Evolutionary conservation across 257 asterid genomes (phyloP).

Genomic region (Nicotiana attenuata): DNA sequence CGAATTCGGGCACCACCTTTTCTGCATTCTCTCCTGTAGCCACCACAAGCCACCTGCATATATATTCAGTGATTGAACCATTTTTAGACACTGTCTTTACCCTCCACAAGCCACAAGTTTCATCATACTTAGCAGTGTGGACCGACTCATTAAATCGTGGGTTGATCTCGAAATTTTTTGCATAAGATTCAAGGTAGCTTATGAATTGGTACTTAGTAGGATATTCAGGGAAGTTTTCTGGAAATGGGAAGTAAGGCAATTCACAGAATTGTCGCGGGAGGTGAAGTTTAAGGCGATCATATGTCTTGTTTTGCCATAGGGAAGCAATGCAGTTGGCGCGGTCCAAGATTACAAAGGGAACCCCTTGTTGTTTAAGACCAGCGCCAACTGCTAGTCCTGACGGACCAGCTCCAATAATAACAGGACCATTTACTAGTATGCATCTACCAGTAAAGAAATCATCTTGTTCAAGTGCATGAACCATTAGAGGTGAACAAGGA

Average conservation of each 20-base stretch:
- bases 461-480: conserved; percentile 24
- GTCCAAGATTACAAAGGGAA: conserved; percentile 78
- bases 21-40: conserved; percentile 93
- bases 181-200: conserved; percentile 62
- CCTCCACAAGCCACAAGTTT: conserved; percentile 72
- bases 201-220: conserved; percentile 73
- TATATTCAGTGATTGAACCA: conserved; percentile 40
- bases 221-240: conserved; percentile 60
- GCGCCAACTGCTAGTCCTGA: conserved; percentile 87
- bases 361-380: conserved; percentile 67
- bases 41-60: conserved; percentile 87
- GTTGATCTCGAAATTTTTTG: conserved; percentile 37
- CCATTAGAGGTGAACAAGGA: conserved; percentile 33
- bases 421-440: conserved; percentile 83
- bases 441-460: conserved; percentile 63
- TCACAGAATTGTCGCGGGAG: conserved; percentile 81
- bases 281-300: conserved; percentile 83
- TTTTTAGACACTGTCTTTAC: conserved; percentile 29
- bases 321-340: conserved; percentile 90
- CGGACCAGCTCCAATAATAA: conserved; percentile 88
- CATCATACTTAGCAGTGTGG: conserved; percentile 53
- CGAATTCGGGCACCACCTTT: conserved; percentile 63
- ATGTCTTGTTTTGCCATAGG: conserved; percentile 73
- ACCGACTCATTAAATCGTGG: conserved; percentile 75
- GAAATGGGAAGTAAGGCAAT: conserved; percentile 69